phyloP scores from a whole-genome alignment of 352 stramenopile species.

The Phytopythium aichiense region DNA sequence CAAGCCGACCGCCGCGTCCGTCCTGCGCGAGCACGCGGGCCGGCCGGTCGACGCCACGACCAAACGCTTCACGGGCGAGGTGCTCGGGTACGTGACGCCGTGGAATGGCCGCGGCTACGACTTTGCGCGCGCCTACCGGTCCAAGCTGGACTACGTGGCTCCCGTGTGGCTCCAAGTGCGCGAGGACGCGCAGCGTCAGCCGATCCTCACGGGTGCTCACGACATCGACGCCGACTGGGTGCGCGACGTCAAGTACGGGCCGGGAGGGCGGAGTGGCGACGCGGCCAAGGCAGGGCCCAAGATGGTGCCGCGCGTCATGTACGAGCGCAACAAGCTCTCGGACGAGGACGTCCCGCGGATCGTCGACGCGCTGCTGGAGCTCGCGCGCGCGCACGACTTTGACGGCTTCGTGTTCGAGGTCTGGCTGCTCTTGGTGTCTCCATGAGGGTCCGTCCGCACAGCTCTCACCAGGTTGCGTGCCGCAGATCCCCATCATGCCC shows the following conservation, averaged over 20 bases:
- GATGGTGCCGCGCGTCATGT: conserved; percentile 76
- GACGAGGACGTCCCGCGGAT: conserved; percentile 53
- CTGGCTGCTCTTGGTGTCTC: neutral
- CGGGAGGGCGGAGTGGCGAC: conserved; percentile 1
- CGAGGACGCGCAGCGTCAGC: conserved; percentile 38
- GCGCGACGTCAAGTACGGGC: conserved; percentile 30
- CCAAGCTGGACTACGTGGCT: conserved; percentile 76
- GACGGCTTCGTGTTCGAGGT: conserved; percentile 75
- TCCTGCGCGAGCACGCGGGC: conserved; percentile 38
- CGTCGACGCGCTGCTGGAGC: conserved; percentile 37
- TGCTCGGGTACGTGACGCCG: conserved; percentile 73
- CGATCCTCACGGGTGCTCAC: conserved; percentile 63
- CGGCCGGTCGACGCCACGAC: neutral
- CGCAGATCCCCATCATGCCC: conserved; percentile 46
- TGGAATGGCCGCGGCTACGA: conserved; percentile 82
- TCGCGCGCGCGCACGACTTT: conserved; percentile 39
- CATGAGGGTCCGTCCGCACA: neutral
- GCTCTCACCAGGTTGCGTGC: neutral
- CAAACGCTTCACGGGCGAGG: conserved; percentile 51
- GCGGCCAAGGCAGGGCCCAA: conserved; percentile 15
- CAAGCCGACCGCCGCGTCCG: conserved; percentile 37
- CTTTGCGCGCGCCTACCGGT: conserved; percentile 56
- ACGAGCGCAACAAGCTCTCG: conserved; percentile 63
- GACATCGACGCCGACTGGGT: conserved; percentile 70
- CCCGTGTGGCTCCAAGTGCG: conserved; percentile 82